Evolutionary conservation across 179 eudicot species (phyloP), one percentile per base, ranked within the genome.

Genomic region (Beta lomatogona): DNA sequence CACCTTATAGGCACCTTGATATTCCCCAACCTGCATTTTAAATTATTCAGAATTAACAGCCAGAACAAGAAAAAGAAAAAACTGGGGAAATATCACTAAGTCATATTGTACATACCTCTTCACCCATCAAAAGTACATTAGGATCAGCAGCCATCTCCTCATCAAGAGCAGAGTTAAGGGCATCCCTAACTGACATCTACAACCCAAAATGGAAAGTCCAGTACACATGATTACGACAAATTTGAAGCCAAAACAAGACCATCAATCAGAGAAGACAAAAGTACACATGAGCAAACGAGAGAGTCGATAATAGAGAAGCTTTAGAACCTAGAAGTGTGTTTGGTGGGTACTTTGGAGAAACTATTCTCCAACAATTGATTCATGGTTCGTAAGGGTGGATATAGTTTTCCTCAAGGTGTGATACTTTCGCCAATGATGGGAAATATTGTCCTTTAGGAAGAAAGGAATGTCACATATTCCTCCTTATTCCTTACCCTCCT

Each of bases 1-100:
- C 71, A 95, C 99, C 98, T 95, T 95, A 90, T 92, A 95, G 60
- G 99, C 98, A 76, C 99, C 99, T 81, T 95, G 98, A 77, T 95
- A 93, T 85, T 95, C 98, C 77, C 98, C 99, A 81, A 95, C 97
- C 98, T 95, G 90, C 77, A 57, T 18, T 31, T 25, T 16, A 19
- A 16, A 75, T 7, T 36, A 16, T 18, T 58, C 25, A 28, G 15
- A 36, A 57, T 75, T 57, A 75, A 57, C 65, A 57, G 41, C 25
- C 9, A 16, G 18, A 69, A 13, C 9, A 14, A 53, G 53, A 18
- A 22, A 22, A 31, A 36, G 9, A 11, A 18, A 9, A 4, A 19
- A 18, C 4, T 69, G 6, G 14, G 9, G 18, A 36, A 55, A 31
- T 9, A 58, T 58, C 18, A 57, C 53, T 18, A 12, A 16, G 19